These are phyloP conservation scores for Eremomyces bilateralis DNA, from an alignment of 495 filamentous ascomycete species.

Conservation along the genomic window DNA sequence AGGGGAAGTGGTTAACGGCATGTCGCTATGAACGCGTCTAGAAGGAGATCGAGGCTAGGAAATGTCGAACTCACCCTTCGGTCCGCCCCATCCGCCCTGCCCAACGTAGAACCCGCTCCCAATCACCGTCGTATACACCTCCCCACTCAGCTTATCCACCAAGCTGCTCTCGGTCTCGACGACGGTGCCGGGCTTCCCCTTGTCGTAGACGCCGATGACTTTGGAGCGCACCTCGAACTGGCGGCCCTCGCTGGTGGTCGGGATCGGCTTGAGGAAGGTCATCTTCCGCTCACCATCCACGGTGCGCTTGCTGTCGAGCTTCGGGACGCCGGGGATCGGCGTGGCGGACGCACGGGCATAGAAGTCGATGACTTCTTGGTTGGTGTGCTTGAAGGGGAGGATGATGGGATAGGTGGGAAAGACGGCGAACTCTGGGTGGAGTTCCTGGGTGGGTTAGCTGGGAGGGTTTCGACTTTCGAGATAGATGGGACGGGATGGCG, in stretches of 20 bases:
- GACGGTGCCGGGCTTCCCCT: slow-evolving; percentile 65
- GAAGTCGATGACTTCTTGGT: slow-evolving; percentile 68
- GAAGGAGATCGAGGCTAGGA: not conserved
- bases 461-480: not conserved
- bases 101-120: slow-evolving; percentile 59
- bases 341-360: slow-evolving; percentile 37
- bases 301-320: slow-evolving; percentile 48
- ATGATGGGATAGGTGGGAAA: slow-evolving; percentile 79
- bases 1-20: too few species aligned
- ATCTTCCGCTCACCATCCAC: slow-evolving; percentile 76
- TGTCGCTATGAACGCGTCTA: too few species aligned
- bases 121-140: slow-evolving; percentile 47
- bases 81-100: slow-evolving; percentile 75
- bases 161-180: slow-evolving; percentile 61
- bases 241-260: slow-evolving; percentile 43
- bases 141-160: slow-evolving; percentile 44
- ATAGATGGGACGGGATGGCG: not conserved
- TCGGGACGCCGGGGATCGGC: slow-evolving; percentile 54
- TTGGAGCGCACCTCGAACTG: slow-evolving; percentile 60
- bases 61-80: slow-evolving; percentile 38
- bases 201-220: slow-evolving; percentile 77
- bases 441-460: slow-evolving; percentile 31
- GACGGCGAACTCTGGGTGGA: slow-evolving; percentile 59
- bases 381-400: slow-evolving; percentile 62
- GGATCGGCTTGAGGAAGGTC: slow-evolving; percentile 56